Evolutionary conservation across 2,329 filamentous ascomycete species (phyloP).

Genomic region (Venturia aucupariae): DNA sequence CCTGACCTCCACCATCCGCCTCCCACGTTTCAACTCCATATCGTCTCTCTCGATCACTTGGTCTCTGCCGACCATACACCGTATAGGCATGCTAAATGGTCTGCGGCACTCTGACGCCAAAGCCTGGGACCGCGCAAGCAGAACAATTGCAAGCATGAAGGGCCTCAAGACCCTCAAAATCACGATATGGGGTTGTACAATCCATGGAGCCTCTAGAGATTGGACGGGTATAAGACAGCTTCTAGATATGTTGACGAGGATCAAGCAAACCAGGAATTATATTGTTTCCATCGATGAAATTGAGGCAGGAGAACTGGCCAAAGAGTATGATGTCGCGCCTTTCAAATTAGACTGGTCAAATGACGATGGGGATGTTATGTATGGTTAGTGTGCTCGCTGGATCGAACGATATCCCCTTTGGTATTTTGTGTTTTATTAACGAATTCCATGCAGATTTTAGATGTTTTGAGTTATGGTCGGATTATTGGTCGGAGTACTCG

Average conservation of each 20-base stretch:
- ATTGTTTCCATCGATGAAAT: conserved; percentile 4
- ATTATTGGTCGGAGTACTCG: background rate
- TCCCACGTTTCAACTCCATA: conserved; percentile 12
- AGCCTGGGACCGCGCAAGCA: conserved; percentile 8
- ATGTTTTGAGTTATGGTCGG: background rate
- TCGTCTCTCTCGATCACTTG: background rate
- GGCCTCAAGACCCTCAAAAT: conserved; percentile 5
- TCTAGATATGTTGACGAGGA: background rate
- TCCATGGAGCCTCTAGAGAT: background rate
- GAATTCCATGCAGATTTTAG: background rate
- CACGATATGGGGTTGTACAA: background rate
- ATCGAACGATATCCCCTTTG: background rate
- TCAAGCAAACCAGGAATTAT: background rate
- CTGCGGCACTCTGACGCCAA: background rate
- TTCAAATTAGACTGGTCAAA: background rate
- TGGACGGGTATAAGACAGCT: conserved; percentile 2
- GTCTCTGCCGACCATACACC: background rate
- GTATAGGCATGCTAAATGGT: conserved; percentile 7
- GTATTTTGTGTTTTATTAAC: background rate
- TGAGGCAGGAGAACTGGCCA: background rate
- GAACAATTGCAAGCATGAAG: conserved; percentile 8
- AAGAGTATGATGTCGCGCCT: background rate
- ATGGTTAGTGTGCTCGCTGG: background rate
- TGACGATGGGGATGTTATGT: background rate
- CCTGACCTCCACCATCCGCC: conserved; percentile 10